phyloP scores from a whole-genome alignment of 495 filamentous ascomycete species.

The Paragyromitra xinjiangensis region DNA sequence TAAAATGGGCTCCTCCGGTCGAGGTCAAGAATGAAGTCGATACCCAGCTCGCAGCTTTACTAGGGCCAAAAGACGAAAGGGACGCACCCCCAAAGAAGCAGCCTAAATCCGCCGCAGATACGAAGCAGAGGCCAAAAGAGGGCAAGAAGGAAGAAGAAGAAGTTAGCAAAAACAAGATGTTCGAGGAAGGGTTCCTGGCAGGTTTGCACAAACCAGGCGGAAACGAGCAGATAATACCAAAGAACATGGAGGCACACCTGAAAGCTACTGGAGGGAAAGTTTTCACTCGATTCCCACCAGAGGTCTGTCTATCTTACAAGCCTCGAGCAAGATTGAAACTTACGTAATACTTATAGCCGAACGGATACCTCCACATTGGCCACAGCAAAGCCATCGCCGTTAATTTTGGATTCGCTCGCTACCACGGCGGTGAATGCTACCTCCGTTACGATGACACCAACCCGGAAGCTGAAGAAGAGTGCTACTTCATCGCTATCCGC shows the following conservation, averaged over 20 bases:
- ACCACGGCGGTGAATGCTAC: conserved; percentile 79
- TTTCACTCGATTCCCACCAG: conserved; percentile 86
- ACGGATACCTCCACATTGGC: conserved; percentile 84
- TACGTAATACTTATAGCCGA: conserved; percentile 51
- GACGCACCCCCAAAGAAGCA: conserved; percentile 56
- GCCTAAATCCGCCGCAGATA: conserved; percentile 33
- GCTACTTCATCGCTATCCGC: conserved; percentile 78
- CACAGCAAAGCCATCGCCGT: conserved; percentile 96
- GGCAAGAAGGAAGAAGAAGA: conserved; percentile 44
- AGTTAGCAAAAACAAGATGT: conserved; percentile 54
- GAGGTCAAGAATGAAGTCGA: conserved; percentile 56
- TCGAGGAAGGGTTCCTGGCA: conserved; percentile 56
- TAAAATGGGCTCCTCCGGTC: conserved; percentile 54
- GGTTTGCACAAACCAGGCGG: conserved; percentile 55
- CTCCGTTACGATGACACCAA: conserved; percentile 84
- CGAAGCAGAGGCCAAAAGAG: conserved; percentile 19
- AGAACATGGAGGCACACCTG: conserved; percentile 54
- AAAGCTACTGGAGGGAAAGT: conserved; percentile 54
- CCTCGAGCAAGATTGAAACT: neutral
- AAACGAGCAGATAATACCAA: conserved; percentile 54
- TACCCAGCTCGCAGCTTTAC: conserved; percentile 41
- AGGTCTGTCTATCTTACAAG: conserved; percentile 58
- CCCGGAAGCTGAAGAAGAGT: conserved; percentile 81
- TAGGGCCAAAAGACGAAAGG: conserved; percentile 57
- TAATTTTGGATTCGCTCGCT: conserved; percentile 94